Base-by-base conservation (phyloP, 2,329 filamentous ascomycete species). In the Hortaea werneckii region DNA sequence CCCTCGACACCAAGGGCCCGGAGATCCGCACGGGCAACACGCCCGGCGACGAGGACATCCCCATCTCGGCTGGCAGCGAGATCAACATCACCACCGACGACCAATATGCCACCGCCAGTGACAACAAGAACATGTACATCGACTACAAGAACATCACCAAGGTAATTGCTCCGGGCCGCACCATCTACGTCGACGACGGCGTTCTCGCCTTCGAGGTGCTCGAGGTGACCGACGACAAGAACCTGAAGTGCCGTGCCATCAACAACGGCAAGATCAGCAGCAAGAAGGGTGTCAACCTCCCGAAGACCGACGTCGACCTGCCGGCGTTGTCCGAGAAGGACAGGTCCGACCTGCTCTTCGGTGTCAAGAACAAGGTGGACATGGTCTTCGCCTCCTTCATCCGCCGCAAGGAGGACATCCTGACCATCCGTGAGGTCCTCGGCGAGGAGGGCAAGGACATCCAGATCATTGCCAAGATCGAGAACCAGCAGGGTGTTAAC, bases 131-230 rank as follows among this genome's bases (percentile, higher is more conserved):
- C 77, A 94, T 98, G 92, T 95, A 88, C 65, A 85, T 96, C 63
- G 90, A 96, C 76, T 96, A 98, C 79, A 94, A 94, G 82, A 98
- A 98, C 78, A 96, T 98, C 72, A 95, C 90, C 72, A 95, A 94
- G 75, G 92, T 98, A 60, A 96, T 98, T 64, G 71, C 85, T 66
- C 75, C 79, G 49, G 92, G 90, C 64, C 89, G 92, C 62, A 83
- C 85, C 69, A 94, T 98, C 76, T 98, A 94, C 72, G 92, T 98
- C 60, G 92, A 98, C 64, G 92, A 98, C 64, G 92, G 92, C 70
- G 90, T 98, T 57, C 83, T 96, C 59, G 94, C 90, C 27, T 96
- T 98, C 61, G 85, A 95, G 65, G 92, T 98, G 52, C 69, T 95
- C 57, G 79, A 87, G 65, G 77, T 98, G 58, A 77, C 85, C 54